Conservation (phyloP, 2,329 filamentous ascomycete species). For the Colletotrichum sp. region DNA sequence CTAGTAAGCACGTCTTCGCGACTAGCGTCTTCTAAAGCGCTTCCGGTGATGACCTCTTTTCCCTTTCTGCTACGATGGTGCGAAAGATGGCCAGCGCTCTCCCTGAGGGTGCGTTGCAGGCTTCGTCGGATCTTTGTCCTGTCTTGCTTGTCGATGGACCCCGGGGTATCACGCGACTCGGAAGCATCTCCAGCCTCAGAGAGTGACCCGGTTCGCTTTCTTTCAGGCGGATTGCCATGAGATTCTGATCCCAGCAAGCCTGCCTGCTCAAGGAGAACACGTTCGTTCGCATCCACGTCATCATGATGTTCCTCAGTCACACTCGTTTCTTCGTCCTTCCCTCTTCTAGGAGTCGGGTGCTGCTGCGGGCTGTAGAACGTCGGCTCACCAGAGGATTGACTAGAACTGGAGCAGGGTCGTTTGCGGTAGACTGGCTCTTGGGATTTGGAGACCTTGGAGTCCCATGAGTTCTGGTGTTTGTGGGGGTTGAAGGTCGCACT, state of each 20-base stretch:
- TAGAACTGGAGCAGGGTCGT: conserved; percentile 34
- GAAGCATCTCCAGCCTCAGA: conserved; percentile 47
- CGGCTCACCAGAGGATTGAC: conserved; percentile 36
- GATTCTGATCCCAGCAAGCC: conserved; percentile 62
- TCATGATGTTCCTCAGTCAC: conserved; percentile 39
- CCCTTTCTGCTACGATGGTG: conserved; percentile 78
- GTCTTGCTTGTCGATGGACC: conserved; percentile 54
- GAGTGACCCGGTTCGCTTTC: conserved; percentile 42
- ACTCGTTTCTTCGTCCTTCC: background rate
- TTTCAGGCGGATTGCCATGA: conserved; percentile 42
- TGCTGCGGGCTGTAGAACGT: conserved; percentile 20
- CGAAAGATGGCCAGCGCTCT: conserved; percentile 71
- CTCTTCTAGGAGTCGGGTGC: conserved; percentile 11
- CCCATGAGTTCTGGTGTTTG: conserved; percentile 47
- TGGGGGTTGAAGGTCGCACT: conserved; percentile 41
- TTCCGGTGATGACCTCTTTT: conserved; percentile 72
- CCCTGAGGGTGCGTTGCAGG: conserved; percentile 86
- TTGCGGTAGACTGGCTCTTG: conserved; percentile 30
- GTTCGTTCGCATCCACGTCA: conserved; percentile 70
- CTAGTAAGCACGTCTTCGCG: conserved; percentile 76
- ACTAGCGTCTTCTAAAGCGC: conserved; percentile 53
- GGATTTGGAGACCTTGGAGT: conserved; percentile 32
- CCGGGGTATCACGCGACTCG: conserved; percentile 34
- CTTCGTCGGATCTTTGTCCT: conserved; percentile 80
- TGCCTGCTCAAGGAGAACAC: conserved; percentile 70